phyloP scores from a whole-genome alignment of 2,329 filamentous ascomycete species.

The Cryphonectria japonica region DNA sequence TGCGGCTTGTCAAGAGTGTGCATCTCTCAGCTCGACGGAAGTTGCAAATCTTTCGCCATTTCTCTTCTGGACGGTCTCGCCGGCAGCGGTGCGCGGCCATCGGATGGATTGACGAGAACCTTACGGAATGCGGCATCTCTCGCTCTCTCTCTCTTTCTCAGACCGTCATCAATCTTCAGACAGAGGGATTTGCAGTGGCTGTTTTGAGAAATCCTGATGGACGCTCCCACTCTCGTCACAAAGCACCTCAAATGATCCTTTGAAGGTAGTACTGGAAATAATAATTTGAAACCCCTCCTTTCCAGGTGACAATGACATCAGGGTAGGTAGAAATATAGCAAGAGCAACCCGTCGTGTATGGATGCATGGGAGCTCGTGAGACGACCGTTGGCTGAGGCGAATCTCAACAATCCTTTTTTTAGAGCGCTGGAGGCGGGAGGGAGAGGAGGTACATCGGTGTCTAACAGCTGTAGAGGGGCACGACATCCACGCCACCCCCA shows the following conservation, averaged over 20 bases:
- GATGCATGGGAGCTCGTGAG: not conserved
- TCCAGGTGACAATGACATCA: slow-evolving; percentile 21
- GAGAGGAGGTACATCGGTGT: not conserved
- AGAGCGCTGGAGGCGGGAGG: not conserved
- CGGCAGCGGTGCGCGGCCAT: not conserved
- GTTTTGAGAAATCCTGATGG: not conserved
- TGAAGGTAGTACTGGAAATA: not conserved
- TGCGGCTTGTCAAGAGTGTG: not conserved
- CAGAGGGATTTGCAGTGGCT: not conserved
- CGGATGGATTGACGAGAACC: slow-evolving; percentile 16
- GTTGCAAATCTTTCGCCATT: not conserved
- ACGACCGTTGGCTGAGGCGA: not conserved
- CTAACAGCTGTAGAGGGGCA: slow-evolving; percentile 15
- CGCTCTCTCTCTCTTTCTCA: too few species aligned
- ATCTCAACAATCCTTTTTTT: not conserved
- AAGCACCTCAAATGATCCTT: not conserved
- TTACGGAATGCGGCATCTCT: slow-evolving; percentile 6
- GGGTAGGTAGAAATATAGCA: slow-evolving; percentile 8
- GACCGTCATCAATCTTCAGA: too few species aligned
- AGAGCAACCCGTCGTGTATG: not conserved
- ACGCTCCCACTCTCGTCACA: not conserved
- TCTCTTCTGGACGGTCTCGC: slow-evolving; percentile 7
- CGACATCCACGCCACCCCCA: not conserved
- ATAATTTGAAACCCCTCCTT: not conserved
- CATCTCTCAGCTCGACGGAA: not conserved